Base-by-base conservation (phyloP, 1,139 yeast species). In the Wickerhamiella infanticola region DNA sequence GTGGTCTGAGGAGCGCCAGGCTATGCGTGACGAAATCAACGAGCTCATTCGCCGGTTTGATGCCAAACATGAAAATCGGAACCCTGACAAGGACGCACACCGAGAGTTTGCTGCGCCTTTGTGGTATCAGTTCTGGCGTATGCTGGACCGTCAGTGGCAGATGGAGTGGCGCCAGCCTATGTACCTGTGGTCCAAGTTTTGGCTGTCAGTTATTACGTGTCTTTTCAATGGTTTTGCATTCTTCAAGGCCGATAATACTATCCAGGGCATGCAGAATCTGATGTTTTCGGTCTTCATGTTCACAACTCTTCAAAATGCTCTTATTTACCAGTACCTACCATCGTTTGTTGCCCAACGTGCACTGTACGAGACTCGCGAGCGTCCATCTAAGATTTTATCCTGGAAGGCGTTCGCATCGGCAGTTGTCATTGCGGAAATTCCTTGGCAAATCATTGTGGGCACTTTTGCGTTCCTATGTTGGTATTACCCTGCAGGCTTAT, bases 351-450 rank as follows among this genome's bases (percentile, higher is more conserved):
- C 66, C 42, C 94, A 81, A 62, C 76, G 95, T 64, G 77, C 77
- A 55, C 67, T 86, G 42, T 86, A 83, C 60, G 95, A 84, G 61
- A 88, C 80, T n/a, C 76, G 95, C 60, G 96, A 86, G 63, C 75
- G 94, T 39, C 95, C 95, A 9, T 79, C 75, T 51, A 75, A 67
- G 66, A 77, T 68, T 40, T 82, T 68, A 53, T 66, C 75, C 3
- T 76, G 94, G 93, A 53, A 68, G 63, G 70, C 76, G 48, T 67
- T 72, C 63, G 63, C 84, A 52, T 54, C 70, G 35, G 75, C 83
- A 24, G 88, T 83, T 62, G 67, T 84, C 41, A 63, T 78, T 23
- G 79, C 74, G 35, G 95, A 85, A 59, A 61, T 82, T 35, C 94
- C 94, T 29, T 81, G 83, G 80, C 81, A 81, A 57, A 55, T 77